Base-by-base conservation (phyloP, 2,329 filamentous ascomycete genomes). In the Xylariomycetidae sp. region DNA sequence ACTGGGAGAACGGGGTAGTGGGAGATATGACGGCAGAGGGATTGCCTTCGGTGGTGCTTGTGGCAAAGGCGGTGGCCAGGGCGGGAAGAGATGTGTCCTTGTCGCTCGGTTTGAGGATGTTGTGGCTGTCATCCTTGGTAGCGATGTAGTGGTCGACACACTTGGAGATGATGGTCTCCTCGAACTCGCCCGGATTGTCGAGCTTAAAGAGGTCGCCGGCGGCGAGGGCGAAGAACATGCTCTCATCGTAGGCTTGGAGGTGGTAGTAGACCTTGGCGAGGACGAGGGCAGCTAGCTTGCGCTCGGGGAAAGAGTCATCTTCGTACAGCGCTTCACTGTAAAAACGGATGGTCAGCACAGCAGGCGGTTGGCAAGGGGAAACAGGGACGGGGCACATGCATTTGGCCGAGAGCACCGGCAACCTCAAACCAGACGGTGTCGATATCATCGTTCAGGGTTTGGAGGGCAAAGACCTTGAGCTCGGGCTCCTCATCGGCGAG, bases 201-300 rank as follows among this genome's bases (percentile, higher is more conserved):
- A 97, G 77, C 67, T 94, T 87, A 72, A 98, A 96, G 31, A 95
- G 80, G 58, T 96, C 87, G 40, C 92, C 92, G 16, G 92, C 89
- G 38, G 88, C 89, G 28, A 98, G 78, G 44, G 92, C 92, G 63
- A 98, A 97, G 33, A 87, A 85, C 90, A 98, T 97, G 64, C 90
- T 96, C 69, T 98, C 92, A 59, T 96, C 92, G 70, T 98, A 98
- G 61, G 92, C 92, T 66, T 96, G 88, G 33, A 98, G 80, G 59
- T 98, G 92, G 59, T 97, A 98, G 70, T 97, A 98, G 49, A 97
- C 88, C 74, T 98, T 98, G 50, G 92, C 85, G 27, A 94, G 85
- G 34, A 98, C 88, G 31, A 98, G 75, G 34, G 92, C 92, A 35
- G 92, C 92, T 36, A 98, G 82, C 61, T 92, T 86, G 55, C 90